Evolutionary conservation across 192 early-diverging fungal species (phyloP), one percentile per base, ranked within the genome.

Genomic region (Backusella australiensis): DNA sequence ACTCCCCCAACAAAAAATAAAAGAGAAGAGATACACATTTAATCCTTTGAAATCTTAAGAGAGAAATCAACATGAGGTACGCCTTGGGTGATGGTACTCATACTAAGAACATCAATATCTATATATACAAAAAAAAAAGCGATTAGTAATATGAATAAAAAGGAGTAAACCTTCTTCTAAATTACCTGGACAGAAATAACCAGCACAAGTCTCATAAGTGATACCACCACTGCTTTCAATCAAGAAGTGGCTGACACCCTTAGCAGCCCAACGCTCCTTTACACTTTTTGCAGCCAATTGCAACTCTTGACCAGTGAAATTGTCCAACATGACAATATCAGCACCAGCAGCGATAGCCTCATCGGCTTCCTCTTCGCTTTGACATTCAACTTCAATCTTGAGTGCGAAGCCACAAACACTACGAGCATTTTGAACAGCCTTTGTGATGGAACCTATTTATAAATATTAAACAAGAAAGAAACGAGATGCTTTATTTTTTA

Each of bases 381-480:
- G 92, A 80, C 98, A 99, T 81, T 99, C 98, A 52, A 99, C 96
- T 72, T 99, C 98, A 75, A 99, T 95, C 86, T 98, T 98, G 73
- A 97, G 84, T 9, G 95, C 89, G 77, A 99, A 98, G 0, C 98
- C 96, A 46, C 93, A 93, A 0, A 94, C 94, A 23, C 80, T 74
- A 41, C 93, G 89, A 2, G 98, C 98, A 34, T 89, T 82, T 56
- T 90, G 72, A 1, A 98, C 94, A 7, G 98, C 96, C n/a, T 87
- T 86, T 26, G 96, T 96, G 76, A 99, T 98, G 0, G 96, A 97
- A 0, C 98, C 94, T 88, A 76, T 39, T 32, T 38, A 41, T 14
- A 36, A 7, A 46, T 3, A 34, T 53, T 2, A 7, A 9, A 12
- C 66, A 12, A 42, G 6, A 39, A 39, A 39, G 38, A 39, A 39